Conservation (phyloP, 768 basidiomycete species). For the Termitomyces sp. region DNA sequence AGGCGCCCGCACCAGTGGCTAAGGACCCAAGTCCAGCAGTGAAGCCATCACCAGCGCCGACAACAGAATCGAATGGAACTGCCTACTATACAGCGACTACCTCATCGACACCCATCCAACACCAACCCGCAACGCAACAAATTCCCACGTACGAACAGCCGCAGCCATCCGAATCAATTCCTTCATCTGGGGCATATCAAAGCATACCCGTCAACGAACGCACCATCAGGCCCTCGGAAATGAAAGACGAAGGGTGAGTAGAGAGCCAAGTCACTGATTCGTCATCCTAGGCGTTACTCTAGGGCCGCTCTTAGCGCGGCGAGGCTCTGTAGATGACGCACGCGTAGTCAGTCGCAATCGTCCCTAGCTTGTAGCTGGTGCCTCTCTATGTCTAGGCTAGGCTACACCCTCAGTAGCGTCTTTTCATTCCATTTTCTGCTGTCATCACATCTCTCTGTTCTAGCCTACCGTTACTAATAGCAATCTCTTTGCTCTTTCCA, state of each 20-base stretch:
- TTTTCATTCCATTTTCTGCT: conserved; percentile 51
- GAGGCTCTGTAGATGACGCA: conserved; percentile 43
- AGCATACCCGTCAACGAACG: conserved; percentile 51
- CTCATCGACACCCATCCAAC: conserved; percentile 15
- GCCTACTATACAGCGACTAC: conserved; percentile 17
- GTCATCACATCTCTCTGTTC: conserved; percentile 57
- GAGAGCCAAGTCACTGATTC: conserved; percentile 41
- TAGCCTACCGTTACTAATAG: conserved; percentile 82
- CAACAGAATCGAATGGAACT: conserved; percentile 11
- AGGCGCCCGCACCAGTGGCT: conserved; percentile 11
- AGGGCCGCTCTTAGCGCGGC: conserved; percentile 14
- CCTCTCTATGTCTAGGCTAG: conserved; percentile 74
- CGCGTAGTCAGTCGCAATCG: conserved; percentile 57
- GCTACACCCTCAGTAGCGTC: conserved; percentile 80
- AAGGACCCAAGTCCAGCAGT: conserved; percentile 14
- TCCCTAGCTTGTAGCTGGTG: conserved; percentile 68
- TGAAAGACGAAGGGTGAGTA: conserved; percentile 95
- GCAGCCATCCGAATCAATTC: conserved; percentile 34
- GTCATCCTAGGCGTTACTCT: conserved; percentile 24
- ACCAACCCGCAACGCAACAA: conserved; percentile 52
- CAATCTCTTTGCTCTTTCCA: conserved; percentile 51
- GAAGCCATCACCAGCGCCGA: conserved; percentile 18
- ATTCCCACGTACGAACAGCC: conserved; percentile 80
- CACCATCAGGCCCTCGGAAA: conserved; percentile 79
- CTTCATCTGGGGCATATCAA: conserved; percentile 37